Base-by-base conservation (phyloP, 208 protist species). In the Leishmania amazonensis region DNA sequence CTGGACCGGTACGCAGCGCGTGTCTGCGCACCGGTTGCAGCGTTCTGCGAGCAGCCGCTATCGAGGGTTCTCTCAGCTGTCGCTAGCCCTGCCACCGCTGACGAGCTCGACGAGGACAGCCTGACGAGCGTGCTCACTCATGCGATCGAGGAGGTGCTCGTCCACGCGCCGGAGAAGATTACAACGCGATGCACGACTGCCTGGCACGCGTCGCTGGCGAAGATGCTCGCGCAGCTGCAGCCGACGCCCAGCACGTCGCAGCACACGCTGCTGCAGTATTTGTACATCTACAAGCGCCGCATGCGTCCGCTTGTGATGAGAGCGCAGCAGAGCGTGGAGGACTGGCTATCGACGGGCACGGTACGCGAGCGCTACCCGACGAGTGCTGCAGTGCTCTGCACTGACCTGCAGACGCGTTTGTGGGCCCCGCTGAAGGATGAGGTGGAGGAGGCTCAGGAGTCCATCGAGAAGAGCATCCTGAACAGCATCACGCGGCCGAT, bases 131-230 rank as follows among this genome's bases (percentile, higher is more conserved):
- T 78, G 1, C 65, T 83, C 15, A 83, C 57, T 0, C 67, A 79
- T 13, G 65, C 79, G 35, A 78, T 88, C 1, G 82, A 83, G 76
- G 82, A 83, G 53, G 83, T 89, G 68, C 76, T 93, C 35, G 83
- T 83, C 62, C 93, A 90, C 77, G 88, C 86, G 42, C 91, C 91
- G 11, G 86, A 93, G 2, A 87, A 89, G 54, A 89, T 87, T 45
- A 85, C 87, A 13, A 80, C 81, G 11, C 79, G 84, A 60, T 95
- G 91, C 72, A 79, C 87, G 24, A 60, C 49, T 7, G 76, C 74
- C 15, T 94, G 91, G 91, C 84, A 83, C 7, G 67, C 80, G 35
- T 54, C 84, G 15, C 75, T 94, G 28, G 62, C 87, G 40, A 67
- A 77, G 21, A 47, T 85, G 35, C 68, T 95, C 7, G 42, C 75